Percentiles rank a stretch among this genome's conserved stretches.
Evolutionary conservation across 805 yeast species (phyloP).

Genomic region (Hanseniaspora guilliermondii): DNA sequence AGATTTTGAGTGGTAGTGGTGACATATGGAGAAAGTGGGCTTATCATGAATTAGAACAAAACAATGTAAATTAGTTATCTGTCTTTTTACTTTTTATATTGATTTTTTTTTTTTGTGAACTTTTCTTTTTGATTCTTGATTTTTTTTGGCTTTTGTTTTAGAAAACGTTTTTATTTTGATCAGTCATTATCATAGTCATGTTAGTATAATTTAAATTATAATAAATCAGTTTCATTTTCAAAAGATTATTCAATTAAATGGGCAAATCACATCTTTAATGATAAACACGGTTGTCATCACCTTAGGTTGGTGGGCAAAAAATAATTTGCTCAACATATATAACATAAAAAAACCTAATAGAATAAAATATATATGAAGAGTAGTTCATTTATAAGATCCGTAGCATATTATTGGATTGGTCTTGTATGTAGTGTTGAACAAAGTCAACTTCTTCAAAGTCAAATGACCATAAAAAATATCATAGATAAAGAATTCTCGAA

Average conservation of each 20-base stretch:
- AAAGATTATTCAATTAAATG: too few species aligned
- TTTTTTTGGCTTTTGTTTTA: too few species aligned
- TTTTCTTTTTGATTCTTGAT: too few species aligned
- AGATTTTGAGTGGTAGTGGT: slow-evolving; percentile 64
- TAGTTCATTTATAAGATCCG: slow-evolving; percentile 20
- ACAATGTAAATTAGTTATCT: slow-evolving; percentile 7
- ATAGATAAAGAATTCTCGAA: neutral
- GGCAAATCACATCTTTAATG: too few species aligned
- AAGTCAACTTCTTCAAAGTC: neutral
- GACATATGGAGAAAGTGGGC: slow-evolving; percentile 81
- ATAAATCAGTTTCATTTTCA: too few species aligned
- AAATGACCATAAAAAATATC: neutral
- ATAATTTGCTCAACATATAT: too few species aligned
- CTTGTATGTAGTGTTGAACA: neutral
- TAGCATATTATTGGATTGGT: neutral
- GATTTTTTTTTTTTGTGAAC: neutral
- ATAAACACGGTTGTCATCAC: too few species aligned
- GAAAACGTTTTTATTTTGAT: neutral
- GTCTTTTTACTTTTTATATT: neutral
- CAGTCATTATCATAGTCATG: neutral
- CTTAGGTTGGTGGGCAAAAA: too few species aligned
- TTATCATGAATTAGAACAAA: slow-evolving; percentile 46
- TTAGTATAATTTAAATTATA: too few species aligned
- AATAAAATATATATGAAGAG: too few species aligned
- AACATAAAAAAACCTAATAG: too few species aligned